phyloP scores from a whole-genome alignment of 306 rosid species.

The Quercus gilva region DNA sequence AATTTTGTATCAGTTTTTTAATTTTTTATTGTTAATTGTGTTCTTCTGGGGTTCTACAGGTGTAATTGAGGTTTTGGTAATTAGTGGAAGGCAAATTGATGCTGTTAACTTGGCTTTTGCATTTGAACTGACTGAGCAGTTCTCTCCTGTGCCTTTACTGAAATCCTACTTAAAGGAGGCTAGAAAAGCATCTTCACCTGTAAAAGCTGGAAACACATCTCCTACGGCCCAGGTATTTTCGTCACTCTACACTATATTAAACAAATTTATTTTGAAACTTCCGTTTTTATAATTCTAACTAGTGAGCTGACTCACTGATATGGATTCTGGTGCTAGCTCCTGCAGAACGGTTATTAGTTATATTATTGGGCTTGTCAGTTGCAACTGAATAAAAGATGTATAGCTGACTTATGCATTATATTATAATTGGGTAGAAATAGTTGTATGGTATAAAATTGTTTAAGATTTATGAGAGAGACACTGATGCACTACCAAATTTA shows the following conservation, averaged over 20 bases:
- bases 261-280: not conserved
- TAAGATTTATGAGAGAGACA: not conserved
- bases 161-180: constrained; percentile 93
- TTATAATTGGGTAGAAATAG: not conserved
- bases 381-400: not conserved
- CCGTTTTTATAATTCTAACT: constrained; percentile 17
- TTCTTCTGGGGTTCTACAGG: constrained; percentile 47
- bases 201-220: constrained; percentile 70
- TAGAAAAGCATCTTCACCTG: constrained; percentile 66
- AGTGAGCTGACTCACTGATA: constrained; percentile 4
- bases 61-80: constrained; percentile 74
- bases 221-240: constrained; percentile 71
- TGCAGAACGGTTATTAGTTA: not conserved
- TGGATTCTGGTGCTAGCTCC: constrained; percentile 4
- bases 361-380: not conserved
- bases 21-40: constrained; percentile 21
- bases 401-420: not conserved
- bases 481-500: not conserved
- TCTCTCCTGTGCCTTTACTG: constrained; percentile 77
- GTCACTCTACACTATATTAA: not conserved
- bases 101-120: constrained; percentile 95
- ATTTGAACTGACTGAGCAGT: constrained; percentile 71
- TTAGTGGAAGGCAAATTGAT: constrained; percentile 93
- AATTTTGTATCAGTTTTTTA: constrained; percentile 4
- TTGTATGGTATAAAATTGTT: not conserved